Percentiles rank a stretch among this genome's conserved stretches.
These are phyloP conservation scores for Spizellomyces sp. DNA, from an alignment of 192 early-diverging fungal species.

Conservation along the genomic window DNA sequence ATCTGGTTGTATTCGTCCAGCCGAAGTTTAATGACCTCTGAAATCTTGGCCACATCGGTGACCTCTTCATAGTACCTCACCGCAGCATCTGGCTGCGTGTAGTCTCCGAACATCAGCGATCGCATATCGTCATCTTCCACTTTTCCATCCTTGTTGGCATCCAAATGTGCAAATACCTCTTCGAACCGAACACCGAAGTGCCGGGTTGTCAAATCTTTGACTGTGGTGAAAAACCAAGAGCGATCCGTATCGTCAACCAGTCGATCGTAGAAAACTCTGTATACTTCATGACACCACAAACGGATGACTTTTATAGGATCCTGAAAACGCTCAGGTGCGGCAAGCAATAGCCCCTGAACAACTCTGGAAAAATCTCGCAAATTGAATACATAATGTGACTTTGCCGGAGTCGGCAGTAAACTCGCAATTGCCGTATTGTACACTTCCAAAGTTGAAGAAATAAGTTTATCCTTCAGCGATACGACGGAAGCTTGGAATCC, in stretches of 20 bases:
- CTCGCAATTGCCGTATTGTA: constrained; percentile 56
- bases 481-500: constrained; percentile 38
- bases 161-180: constrained; percentile 51
- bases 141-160: constrained; percentile 54
- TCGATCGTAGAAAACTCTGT: constrained; percentile 63
- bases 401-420: constrained; percentile 57
- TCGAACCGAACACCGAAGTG: constrained; percentile 53
- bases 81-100: constrained; percentile 53
- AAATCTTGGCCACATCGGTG: constrained; percentile 44
- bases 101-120: constrained; percentile 63
- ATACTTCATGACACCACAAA: constrained; percentile 60
- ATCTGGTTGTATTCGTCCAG: constrained; percentile 65
- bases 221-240: constrained; percentile 53
- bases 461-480: constrained; percentile 42
- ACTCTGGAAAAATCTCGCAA: constrained; percentile 60
- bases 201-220: constrained; percentile 47
- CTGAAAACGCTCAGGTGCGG: constrained; percentile 45
- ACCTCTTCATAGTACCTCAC: constrained; percentile 56
- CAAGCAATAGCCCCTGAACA: constrained; percentile 58
- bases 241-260: constrained; percentile 59
- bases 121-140: constrained; percentile 64
- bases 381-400: constrained; percentile 66
- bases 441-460: constrained; percentile 50
- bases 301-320: constrained; percentile 54
- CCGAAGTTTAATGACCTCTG: constrained; percentile 52